These are phyloP conservation scores for Phytophthora fragariaefolia DNA, from an alignment of 352 stramenopile genomes.

Conservation along the genomic window DNA sequence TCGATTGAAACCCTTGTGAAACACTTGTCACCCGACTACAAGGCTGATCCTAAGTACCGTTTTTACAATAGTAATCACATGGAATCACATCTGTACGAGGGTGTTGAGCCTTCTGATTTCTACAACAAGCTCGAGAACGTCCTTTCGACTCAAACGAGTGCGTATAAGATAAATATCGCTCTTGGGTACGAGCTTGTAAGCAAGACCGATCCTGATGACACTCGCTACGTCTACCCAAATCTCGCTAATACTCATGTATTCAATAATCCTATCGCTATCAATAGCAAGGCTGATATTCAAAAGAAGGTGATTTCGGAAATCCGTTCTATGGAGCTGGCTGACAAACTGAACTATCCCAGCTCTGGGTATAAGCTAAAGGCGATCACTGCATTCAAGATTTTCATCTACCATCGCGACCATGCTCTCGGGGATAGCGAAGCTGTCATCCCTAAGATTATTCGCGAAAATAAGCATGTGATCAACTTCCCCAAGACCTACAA, in stretches of 20 bases:
- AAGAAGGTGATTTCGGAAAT: constrained; percentile 21
- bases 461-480: constrained; percentile 3
- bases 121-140: constrained; percentile 17
- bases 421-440: constrained; percentile 17
- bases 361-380: constrained; percentile 21
- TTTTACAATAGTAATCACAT: neutral
- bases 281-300: constrained; percentile 26
- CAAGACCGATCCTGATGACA: neutral
- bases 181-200: constrained; percentile 14
- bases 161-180: constrained; percentile 17
- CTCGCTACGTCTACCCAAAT: constrained; percentile 1
- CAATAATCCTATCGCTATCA: constrained; percentile 15
- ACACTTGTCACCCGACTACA: neutral
- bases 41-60: neutral
- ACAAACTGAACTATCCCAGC: constrained; percentile 24
- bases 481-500: constrained; percentile 18
- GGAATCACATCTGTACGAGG: constrained; percentile 7
- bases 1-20: neutral
- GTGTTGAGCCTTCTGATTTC: neutral
- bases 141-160: constrained; percentile 1
- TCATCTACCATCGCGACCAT: constrained; percentile 27
- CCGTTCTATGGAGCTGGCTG: constrained; percentile 23
- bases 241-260: constrained; percentile 17
- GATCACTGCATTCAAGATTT: constrained; percentile 26
- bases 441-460: constrained; percentile 6